Percentiles rank a stretch among this genome's conserved stretches.
Evolutionary conservation across 495 filamentous ascomycete species (phyloP).

Genomic region (Trypethelium eluteriae): DNA sequence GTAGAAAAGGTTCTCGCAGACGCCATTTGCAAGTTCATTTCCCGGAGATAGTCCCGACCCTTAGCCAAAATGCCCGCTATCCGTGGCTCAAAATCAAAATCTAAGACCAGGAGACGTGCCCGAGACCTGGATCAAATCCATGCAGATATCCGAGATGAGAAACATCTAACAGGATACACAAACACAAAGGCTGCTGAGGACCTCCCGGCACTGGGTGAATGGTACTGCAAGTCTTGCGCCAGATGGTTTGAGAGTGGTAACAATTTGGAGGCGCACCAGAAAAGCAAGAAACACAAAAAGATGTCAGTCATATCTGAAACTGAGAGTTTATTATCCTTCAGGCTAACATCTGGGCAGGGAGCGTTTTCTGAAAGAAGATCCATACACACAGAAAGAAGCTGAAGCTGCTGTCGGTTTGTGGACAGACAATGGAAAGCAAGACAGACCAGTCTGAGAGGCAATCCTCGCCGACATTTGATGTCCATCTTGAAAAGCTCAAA

Average conservation of each 20-base stretch:
- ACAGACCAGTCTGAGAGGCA: neutral
- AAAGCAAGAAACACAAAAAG: conserved; percentile 87
- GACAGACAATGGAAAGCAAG: conserved; percentile 52
- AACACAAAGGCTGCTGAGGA: conserved; percentile 75
- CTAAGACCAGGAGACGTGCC: conserved; percentile 53
- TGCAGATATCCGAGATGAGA: conserved; percentile 64
- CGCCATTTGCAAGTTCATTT: no score
- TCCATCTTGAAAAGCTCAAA: no score
- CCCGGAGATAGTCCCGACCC: no score
- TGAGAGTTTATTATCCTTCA: neutral
- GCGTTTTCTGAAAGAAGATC: conserved; percentile 65
- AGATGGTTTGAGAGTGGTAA: conserved; percentile 91
- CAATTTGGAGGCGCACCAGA: conserved; percentile 65
- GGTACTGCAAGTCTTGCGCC: conserved; percentile 87
- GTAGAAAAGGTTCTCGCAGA: no score
- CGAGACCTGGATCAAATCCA: conserved; percentile 82
- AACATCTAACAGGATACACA: conserved; percentile 71
- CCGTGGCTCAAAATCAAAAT: conserved; percentile 36
- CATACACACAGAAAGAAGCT: conserved; percentile 78
- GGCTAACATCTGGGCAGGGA: conserved; percentile 44
- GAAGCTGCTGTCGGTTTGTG: conserved; percentile 68
- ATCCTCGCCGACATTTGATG: neutral
- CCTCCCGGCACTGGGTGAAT: conserved; percentile 70
- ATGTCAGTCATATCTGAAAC: conserved; percentile 48
- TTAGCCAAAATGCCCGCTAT: conserved; percentile 34